A percentile compares a stretch with the other conserved stretches of the same genome.
Evolutionary conservation across 192 early-diverging fungal species (phyloP).

Genomic region (Allomyces javanicus): DNA sequence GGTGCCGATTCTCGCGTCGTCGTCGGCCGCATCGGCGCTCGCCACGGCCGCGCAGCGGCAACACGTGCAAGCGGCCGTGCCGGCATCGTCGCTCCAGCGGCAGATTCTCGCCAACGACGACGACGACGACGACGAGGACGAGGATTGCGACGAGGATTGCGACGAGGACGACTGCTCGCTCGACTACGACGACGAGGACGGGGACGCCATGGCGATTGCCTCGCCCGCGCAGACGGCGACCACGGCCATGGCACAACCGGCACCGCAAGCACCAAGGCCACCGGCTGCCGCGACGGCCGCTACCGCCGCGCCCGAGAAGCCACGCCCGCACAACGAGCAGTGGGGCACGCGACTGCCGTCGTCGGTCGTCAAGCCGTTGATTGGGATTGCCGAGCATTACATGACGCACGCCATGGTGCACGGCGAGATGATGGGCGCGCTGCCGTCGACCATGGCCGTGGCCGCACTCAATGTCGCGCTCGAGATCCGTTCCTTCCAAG

Average conservation of each 20-base stretch:
- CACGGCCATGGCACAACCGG: neutral
- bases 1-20: too few species aligned
- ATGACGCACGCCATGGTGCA: neutral
- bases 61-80: neutral
- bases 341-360: neutral
- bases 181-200: too few species aligned
- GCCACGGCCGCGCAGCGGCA: neutral
- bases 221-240: neutral
- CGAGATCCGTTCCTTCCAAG: neutral
- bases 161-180: too few species aligned
- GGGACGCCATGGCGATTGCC: too few species aligned
- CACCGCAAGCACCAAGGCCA: neutral
- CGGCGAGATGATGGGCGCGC: neutral
- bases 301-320: neutral
- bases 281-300: neutral
- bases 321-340: neutral
- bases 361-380: neutral
- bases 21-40: too few species aligned
- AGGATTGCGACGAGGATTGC: too few species aligned
- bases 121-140: neutral
- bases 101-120: neutral
- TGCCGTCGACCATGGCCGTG: neutral
- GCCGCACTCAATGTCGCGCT: neutral
- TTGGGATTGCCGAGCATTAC: neutral
- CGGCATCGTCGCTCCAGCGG: too few species aligned